Conservation (phyloP, 1,139 yeast genomes). For the Zygosaccharomyces sapae region DNA sequence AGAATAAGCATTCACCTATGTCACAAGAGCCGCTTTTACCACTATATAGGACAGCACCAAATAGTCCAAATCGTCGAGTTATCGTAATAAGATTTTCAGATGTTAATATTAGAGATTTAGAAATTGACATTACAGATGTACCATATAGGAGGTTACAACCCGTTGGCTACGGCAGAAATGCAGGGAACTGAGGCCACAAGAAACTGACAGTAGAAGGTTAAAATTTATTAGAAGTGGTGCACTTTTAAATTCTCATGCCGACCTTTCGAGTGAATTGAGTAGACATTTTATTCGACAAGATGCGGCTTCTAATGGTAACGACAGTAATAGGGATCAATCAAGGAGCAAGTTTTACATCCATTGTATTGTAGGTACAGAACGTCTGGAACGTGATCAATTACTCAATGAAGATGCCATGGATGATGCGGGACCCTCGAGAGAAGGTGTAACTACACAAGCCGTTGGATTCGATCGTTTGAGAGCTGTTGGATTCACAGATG, state of each 20-base stretch:
- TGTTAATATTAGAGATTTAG: conserved; percentile 43
- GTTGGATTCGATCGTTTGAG: conserved; percentile 82
- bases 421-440: conserved; percentile 33
- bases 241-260: conserved; percentile 57
- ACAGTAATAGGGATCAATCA: conserved; percentile 20
- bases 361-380: conserved; percentile 71
- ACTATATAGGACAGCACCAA: conserved; percentile 7
- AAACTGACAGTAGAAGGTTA: conserved; percentile 48
- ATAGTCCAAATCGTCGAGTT: conserved; percentile 19
- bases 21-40: conserved; percentile 17
- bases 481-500: conserved; percentile 75
- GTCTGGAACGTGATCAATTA: conserved; percentile 53
- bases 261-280: conserved; percentile 42
- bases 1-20: conserved; percentile 2
- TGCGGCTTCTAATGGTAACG: conserved; percentile 3
- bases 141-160: conserved; percentile 38
- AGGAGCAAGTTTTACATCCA: conserved; percentile 55
- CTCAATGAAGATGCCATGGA: conserved; percentile 61
- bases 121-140: conserved; percentile 40
- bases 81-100: conserved; percentile 52
- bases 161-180: conserved; percentile 45
- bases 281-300: conserved; percentile 19
- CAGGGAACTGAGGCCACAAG: conserved; percentile 37
- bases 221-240: conserved; percentile 73
- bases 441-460: conserved; percentile 60